Evolutionary conservation across 2,329 filamentous ascomycete genomes (phyloP).

Genomic region (Periconia digitata): DNA sequence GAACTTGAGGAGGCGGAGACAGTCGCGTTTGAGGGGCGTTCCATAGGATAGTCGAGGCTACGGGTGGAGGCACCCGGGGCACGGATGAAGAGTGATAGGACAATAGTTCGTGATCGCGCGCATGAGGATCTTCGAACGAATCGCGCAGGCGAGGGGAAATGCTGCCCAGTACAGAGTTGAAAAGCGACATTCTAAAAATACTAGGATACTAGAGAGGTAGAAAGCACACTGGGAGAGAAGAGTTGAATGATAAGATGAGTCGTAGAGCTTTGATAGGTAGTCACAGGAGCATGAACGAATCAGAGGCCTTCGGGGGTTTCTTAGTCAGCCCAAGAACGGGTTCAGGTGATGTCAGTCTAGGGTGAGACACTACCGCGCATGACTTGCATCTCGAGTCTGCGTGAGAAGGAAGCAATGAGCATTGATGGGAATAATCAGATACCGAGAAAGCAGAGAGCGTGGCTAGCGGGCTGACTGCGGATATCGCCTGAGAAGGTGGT

Average conservation of each 20-base stretch:
- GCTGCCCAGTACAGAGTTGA: constrained; percentile 40
- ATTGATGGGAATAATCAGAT: too few species aligned
- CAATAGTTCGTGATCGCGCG: constrained; percentile 38
- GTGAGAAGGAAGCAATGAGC: too few species aligned
- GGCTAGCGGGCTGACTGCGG: too few species aligned
- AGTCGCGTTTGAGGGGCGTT: constrained; percentile 25
- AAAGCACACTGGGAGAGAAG: background rate
- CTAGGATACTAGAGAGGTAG: constrained; percentile 1
- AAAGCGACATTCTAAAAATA: constrained; percentile 29
- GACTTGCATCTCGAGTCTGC: background rate
- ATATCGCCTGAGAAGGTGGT: too few species aligned
- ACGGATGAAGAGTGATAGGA: constrained; percentile 31
- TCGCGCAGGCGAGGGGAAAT: constrained; percentile 35
- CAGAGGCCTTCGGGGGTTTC: constrained; percentile 16
- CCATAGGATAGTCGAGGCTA: constrained; percentile 38
- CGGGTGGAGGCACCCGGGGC: constrained; percentile 36
- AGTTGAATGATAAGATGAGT: constrained; percentile 22
- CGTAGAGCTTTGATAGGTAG: constrained; percentile 14
- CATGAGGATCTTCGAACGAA: constrained; percentile 40
- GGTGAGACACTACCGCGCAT: background rate
- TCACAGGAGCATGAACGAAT: constrained; percentile 35
- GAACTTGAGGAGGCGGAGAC: constrained; percentile 30
- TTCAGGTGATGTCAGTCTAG: constrained; percentile 15
- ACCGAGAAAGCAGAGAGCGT: too few species aligned
- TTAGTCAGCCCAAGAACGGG: constrained; percentile 23